Conservation (phyloP, 495 filamentous ascomycete genomes). For the Talaromyces liani region DNA sequence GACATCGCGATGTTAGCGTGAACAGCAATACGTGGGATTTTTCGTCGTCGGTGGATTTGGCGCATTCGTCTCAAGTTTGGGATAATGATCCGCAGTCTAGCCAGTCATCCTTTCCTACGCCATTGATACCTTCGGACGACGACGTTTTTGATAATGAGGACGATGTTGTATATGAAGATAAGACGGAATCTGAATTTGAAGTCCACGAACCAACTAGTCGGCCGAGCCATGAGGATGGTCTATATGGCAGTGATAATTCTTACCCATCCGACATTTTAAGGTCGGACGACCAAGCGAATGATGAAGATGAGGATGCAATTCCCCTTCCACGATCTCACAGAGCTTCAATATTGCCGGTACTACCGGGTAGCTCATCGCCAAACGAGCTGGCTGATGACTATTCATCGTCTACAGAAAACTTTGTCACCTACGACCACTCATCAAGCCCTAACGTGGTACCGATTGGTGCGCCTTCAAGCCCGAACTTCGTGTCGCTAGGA, state of each 20-base stretch:
- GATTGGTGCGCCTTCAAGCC: slow-evolving; percentile 37
- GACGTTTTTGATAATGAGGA: slow-evolving; percentile 12
- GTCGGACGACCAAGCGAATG: not conserved
- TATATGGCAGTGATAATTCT: not conserved
- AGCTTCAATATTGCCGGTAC: slow-evolving; percentile 36
- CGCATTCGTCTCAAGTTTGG: slow-evolving; percentile 29
- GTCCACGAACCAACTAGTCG: not conserved
- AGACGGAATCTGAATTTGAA: not conserved
- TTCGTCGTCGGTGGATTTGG: slow-evolving; percentile 30
- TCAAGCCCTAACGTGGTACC: slow-evolving; percentile 38
- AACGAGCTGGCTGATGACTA: slow-evolving; percentile 9
- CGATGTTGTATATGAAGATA: slow-evolving; percentile 25
- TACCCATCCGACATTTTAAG: too few species aligned
- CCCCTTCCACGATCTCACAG: slow-evolving; percentile 25
- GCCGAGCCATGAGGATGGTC: not conserved
- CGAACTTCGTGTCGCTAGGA: slow-evolving; percentile 36
- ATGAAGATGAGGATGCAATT: slow-evolving; percentile 23
- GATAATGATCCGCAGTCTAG: slow-evolving; percentile 37
- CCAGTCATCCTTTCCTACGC: slow-evolving; percentile 34
- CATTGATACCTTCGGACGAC: slow-evolving; percentile 20
- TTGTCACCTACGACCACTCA: slow-evolving; percentile 16
- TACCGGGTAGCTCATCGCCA: slow-evolving; percentile 23
- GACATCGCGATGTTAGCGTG: not conserved
- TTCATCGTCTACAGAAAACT: slow-evolving; percentile 13
- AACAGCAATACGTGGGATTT: slow-evolving; percentile 30